Percentiles rank a stretch among this genome's conserved stretches.
Evolutionary conservation across 495 filamentous ascomycete genomes (phyloP).

Genomic region (Xylaria flabelliformis): DNA sequence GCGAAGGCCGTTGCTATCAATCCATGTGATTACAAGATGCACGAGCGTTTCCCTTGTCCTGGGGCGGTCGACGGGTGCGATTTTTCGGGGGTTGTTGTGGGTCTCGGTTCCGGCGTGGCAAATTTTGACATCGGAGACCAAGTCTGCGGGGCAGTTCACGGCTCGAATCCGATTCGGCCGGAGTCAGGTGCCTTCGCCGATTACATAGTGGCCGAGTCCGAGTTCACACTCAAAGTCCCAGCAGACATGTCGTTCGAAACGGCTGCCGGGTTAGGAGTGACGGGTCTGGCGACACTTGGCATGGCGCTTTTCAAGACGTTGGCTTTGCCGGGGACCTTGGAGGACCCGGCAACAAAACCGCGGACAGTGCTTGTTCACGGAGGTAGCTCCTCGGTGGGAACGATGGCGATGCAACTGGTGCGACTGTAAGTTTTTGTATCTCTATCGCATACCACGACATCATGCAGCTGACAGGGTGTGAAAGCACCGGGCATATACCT

Average conservation of each 20-base stretch:
- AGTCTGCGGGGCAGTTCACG: constrained; percentile 19
- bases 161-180: not conserved
- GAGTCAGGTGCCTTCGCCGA: constrained; percentile 10
- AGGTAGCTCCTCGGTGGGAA: constrained; percentile 18
- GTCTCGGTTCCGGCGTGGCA: constrained; percentile 32
- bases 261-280: not conserved
- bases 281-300: constrained; percentile 19
- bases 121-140: not conserved
- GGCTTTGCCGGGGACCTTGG: not conserved
- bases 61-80: constrained; percentile 53
- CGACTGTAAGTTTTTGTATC: constrained; percentile 10
- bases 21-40: constrained; percentile 55
- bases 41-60: constrained; percentile 39
- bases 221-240: constrained; percentile 5
- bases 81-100: constrained; percentile 51
- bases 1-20: constrained; percentile 50
- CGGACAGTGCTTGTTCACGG: constrained; percentile 18
- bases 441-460: not conserved
- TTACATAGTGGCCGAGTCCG: not conserved
- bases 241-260: not conserved
- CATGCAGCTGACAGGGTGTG: not conserved
- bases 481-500: constrained; percentile 4
- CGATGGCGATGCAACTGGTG: constrained; percentile 28
- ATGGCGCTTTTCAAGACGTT: constrained; percentile 17
- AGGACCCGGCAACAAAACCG: not conserved